A percentile compares a stretch with the other conserved stretches of the same genome.
Evolutionary conservation across 75 land plant species (phyloP).

Genomic region (Pinus tabuliformis): DNA sequence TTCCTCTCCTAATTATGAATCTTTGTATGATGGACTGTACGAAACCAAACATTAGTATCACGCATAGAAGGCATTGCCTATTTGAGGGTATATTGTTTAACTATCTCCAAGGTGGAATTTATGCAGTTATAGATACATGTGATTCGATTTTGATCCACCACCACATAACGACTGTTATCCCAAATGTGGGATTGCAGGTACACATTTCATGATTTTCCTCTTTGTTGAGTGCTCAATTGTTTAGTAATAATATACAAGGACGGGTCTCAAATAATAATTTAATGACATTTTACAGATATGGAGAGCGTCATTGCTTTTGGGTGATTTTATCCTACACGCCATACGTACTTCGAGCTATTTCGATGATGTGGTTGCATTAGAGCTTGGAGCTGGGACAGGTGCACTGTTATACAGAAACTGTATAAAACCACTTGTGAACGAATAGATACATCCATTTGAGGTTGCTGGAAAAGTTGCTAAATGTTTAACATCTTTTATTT

Average conservation of each 20-base stretch:
- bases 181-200: conserved; percentile 80
- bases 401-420: conserved; percentile 2
- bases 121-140: conserved; percentile 13
- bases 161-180: conserved; percentile 61
- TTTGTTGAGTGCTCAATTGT: neutral
- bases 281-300: conserved; percentile 57
- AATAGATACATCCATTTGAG: neutral
- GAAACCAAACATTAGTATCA: neutral
- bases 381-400: conserved; percentile 98
- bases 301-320: conserved; percentile 81
- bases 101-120: conserved; percentile 3
- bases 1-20: neutral
- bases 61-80: neutral
- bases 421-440: neutral
- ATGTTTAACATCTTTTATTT: neutral
- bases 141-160: conserved; percentile 56
- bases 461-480: neutral
- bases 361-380: conserved; percentile 52
- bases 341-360: conserved; percentile 51
- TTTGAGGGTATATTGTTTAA: neutral
- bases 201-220: conserved; percentile 1
- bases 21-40: neutral
- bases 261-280: neutral
- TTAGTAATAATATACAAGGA: neutral
- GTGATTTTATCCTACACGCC: conserved; percentile 82